Conservation (phyloP, 129 eudicot genomes). For the Flaveria ramosissima region DNA sequence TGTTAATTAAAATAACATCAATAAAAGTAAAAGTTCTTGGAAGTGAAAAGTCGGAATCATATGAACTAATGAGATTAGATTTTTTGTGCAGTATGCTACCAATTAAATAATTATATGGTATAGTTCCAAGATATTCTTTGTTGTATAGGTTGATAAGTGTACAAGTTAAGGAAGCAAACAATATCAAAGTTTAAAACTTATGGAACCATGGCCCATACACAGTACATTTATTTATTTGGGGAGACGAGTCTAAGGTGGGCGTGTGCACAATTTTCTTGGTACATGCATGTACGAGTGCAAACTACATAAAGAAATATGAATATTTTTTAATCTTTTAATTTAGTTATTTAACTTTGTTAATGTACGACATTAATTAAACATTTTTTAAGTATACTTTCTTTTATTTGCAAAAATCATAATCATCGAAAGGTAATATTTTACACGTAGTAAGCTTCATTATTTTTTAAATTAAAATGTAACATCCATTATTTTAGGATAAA, state of each 20-base stretch:
- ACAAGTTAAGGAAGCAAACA: constrained; percentile 33
- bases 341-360: neutral
- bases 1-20: neutral
- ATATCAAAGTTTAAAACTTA: constrained; percentile 12
- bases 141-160: constrained; percentile 24
- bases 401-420: neutral
- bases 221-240: constrained; percentile 20
- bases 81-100: neutral
- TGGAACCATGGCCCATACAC: constrained; percentile 22
- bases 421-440: too few species aligned
- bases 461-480: too few species aligned
- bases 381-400: neutral
- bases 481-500: too few species aligned
- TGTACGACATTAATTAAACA: neutral
- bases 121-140: constrained; percentile 22
- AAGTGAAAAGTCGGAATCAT: neutral
- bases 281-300: constrained; percentile 21
- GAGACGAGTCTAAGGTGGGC: constrained; percentile 1
- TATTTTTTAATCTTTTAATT: neutral
- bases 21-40: neutral
- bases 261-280: constrained; percentile 30
- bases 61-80: neutral
- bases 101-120: neutral
- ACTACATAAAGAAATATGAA: neutral
- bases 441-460: too few species aligned